Base-by-base conservation (phyloP, 2,329 filamentous ascomycete species). In the Bretziella fagacearum region DNA sequence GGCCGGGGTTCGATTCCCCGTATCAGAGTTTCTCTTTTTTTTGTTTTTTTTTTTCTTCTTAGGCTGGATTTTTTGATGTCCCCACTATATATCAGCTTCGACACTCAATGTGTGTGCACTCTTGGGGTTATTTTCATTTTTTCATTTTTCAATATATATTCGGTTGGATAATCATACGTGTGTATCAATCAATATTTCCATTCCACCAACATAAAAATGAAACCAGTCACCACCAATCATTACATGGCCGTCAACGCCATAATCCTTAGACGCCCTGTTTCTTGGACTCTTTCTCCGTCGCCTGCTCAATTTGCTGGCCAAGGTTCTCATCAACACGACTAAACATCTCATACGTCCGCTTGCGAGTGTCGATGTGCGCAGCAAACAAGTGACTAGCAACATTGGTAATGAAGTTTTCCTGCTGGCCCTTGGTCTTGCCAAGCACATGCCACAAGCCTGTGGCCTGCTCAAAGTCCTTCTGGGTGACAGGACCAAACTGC, bases 321-420 rank as follows among this genome's bases (percentile, higher is more conserved):
- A 79, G 64, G 13, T 65, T 65, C 7, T 60, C 52, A 53, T 76
- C 68, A n/a, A 79, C 71, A 37, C 63, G 65, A 33, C 58, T 56
- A 58, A 78, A 80, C 72, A 78, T 77, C 44, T 64, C 70, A 55
- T 77, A 79, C 13, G 73, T 75, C 35, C 69, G 65, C 54, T 69
- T 64, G 30, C 76, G 66, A 30, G 75, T 71, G 53, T 69, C 68
- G 50, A 65, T 62, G 53, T 69, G 63, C 2, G 74, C 74, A 44
- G 60, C 68, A 37, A 61, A 62, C 52, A 81, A 59, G 54, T 79
- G 73, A 2, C 63, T 71, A 2, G 73, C 60, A 15, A 80, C 65
- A 53, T 79, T 81, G 48, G 63, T 57, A 32, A 80, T 60, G 49
- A 77, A 75, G 57, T 75, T 73, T 2, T 73, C 67, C 59, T 79